Evolutionary conservation across 1,139 yeast species (phyloP), one percentile per base, ranked within the genome.

Genomic region (Blastobotrys buckinghamii): DNA sequence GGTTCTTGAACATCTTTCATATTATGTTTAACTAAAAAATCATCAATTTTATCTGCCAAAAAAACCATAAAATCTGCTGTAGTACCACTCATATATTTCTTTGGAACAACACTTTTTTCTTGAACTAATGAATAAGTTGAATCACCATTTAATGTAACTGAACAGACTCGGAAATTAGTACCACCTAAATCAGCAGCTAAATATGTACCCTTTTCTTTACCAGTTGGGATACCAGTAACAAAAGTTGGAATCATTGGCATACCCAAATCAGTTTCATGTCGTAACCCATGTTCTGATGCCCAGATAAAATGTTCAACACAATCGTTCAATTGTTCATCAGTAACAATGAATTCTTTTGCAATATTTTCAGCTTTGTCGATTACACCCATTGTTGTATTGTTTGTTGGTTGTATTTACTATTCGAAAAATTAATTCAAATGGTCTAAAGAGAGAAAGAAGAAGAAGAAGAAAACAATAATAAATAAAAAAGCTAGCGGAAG

Each of bases 151-250:
- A 90, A 74, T 34, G 75, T 64, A 43, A 89, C 86, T 2, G 96
- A 87, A 63, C 96, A 88, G 34, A 89, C 95, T 61, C 97, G 75
- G 67, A 90, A 75, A 63, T 85, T 85, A 51, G 95, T 85, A 39
- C 96, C 96, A 52, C 96, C 96, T 49, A 88, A 74, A 63, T 87
- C 96, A 12, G 89, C 89, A 42, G 95, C 94, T 52, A 87, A 70
- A 54, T 71, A 78, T 39, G 82, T 71, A n/a, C 96, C 96, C 42
- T 68, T 68, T 63, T 88, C 96, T 45, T 75, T 74, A 43, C 97
- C 97, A 39, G 76, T 75, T 22, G 97, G 97, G 48, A 87, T 75
- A 12, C 77, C 74, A 6, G 95, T 85, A 29, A 89, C 95, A 63
- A 68, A 88, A 1, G 95, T 77, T 33, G 96, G 96, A 57, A 88